Base-by-base conservation (phyloP, 1,284 basidiomycete genomes). In the Fomitopsis betulina region DNA sequence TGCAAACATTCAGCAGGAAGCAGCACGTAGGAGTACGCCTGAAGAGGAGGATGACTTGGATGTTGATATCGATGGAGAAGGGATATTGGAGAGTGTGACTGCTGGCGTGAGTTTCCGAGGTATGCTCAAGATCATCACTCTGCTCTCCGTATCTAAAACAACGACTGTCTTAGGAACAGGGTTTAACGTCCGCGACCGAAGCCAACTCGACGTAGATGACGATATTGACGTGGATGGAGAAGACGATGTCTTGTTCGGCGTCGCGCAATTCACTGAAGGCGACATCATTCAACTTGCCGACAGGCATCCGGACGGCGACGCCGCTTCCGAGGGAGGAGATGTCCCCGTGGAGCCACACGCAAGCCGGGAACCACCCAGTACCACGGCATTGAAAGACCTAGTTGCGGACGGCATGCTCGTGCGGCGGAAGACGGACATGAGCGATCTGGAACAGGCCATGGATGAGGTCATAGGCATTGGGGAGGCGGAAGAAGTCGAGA, bases 211-310 rank as follows among this genome's bases (percentile, higher is more conserved):
- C 61, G 78, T 88, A 0, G 89, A 91, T 17, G 87, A 87, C 23
- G 89, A 51, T 3, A 37, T 51, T 12, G 49, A 92, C 61, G 76
- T 92, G 7, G 89, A 91, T 61, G 90, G 89, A 2, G 87, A 89
- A 57, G 89, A 91, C 64, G 80, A 84, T 58, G 79, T 68, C 5
- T 63, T 79, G 0, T 92, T 84, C 66, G 89, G 89, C 1, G 80
- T 79, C 17, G 76, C 79, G 0, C 90, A 92, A 65, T 92, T 92
- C 68, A 85, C 83, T 7, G 89, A 91, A 68, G 76, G 78, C 1
- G 89, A 92, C 65, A 75, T 91, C 39, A 71, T 87, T 25, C 60
- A 58, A 25, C 60, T 62, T 15, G 50, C 59, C 38, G 55, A 12
- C 6, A 58, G 57, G 10, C 37, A 17, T 15, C 25, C 43, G 43